Conservation (phyloP, 306 rosid species). For the Castanea crenata region DNA sequence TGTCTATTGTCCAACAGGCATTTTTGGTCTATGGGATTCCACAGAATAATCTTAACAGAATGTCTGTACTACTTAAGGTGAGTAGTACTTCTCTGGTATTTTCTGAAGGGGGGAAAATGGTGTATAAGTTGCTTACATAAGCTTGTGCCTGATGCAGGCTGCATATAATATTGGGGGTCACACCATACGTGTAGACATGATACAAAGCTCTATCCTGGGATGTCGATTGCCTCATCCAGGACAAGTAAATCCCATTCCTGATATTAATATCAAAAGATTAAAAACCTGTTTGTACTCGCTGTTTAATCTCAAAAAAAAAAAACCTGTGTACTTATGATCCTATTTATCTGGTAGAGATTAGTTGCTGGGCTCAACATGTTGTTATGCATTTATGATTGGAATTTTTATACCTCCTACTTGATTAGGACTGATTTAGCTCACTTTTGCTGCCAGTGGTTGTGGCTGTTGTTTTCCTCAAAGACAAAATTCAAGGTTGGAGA, state of each 20-base stretch:
- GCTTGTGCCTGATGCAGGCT: constrained; percentile 57
- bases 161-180: constrained; percentile 88
- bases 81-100: constrained; percentile 15
- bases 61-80: constrained; percentile 78
- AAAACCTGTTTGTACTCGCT: neutral
- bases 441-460: constrained; percentile 64
- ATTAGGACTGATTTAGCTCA: neutral
- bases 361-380: neutral
- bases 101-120: neutral
- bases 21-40: constrained; percentile 80
- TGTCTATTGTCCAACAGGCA: constrained; percentile 58
- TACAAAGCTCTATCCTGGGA: constrained; percentile 77
- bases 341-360: neutral
- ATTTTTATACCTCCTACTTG: neutral
- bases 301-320: neutral
- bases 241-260: constrained; percentile 59
- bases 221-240: constrained; percentile 83
- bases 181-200: constrained; percentile 61
- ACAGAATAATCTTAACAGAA: constrained; percentile 67
- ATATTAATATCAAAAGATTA: constrained; percentile 3
- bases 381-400: neutral
- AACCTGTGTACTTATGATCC: neutral
- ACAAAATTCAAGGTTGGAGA: constrained; percentile 60
- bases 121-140: constrained; percentile 18
- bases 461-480: constrained; percentile 63